Base-by-base conservation (phyloP, 441 rosid genomes). In the Raphanus hybrid region DNA sequence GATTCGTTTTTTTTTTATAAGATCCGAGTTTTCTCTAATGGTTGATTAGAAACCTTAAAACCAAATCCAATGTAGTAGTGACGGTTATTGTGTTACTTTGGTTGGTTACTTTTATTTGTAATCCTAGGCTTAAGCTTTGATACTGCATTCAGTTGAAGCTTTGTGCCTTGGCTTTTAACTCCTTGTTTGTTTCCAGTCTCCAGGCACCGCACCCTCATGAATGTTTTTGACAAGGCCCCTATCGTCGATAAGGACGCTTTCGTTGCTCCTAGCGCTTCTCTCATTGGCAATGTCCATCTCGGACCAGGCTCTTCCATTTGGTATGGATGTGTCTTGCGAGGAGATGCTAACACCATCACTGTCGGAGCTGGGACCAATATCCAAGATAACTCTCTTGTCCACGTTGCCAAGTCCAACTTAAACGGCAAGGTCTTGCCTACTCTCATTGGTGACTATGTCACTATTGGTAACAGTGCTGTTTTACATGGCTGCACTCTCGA, bases 271-370 rank as follows among this genome's bases (percentile, higher is more conserved):
- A 85, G 91, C 52, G 94, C 94, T 26, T 90, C 92, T 29, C 60
- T 90, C 63, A 79, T 75, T 64, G 94, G 94, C 27, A 84, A 90
- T 82, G 92, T 90, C 75, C 86, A 77, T 73, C 81, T 90, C 34
- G 91, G 94, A 23, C 81, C 83, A 65, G 88, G 86, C 59, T 86
- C 94, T 65, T 90, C 94, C 69, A 83, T 90, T 65, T 90, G 94
- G 94, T 90, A 90, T 84, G 94, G 92, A 20, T 87, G 94, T 74
- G 92, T 85, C 64, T 76, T 88, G 77, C 83, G 90, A 84, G 94
- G 94, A 70, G 94, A 88, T 85, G 91, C 85, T 54, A 90, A 90
- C 77, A 88, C 84, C 82, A 87, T 90, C 69, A 82, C 78, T 77
- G 78, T 90, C 48, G 94, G 94, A 45, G 76, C 89, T 69, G 91